Conservation (phyloP, 768 basidiomycete species). For the Rubroboletus pulcherrimus region DNA sequence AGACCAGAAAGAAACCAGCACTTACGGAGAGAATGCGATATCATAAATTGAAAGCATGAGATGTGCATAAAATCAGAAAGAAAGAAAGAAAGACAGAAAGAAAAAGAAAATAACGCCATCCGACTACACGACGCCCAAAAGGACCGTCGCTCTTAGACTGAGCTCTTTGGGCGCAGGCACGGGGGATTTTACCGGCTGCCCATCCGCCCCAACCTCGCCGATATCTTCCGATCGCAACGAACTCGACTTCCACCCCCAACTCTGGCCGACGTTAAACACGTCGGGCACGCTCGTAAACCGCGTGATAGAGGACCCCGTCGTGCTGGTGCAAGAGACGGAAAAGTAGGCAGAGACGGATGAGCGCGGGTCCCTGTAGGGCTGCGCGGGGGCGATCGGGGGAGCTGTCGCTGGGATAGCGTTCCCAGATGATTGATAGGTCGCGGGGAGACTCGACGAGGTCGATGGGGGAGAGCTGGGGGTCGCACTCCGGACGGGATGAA, state of each 20-base stretch:
- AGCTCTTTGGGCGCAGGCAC: conserved; percentile 38
- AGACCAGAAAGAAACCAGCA: not conserved
- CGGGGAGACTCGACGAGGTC: conserved; percentile 13
- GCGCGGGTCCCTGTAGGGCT: conserved; percentile 77
- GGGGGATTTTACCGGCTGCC: conserved; percentile 29
- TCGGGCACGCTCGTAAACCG: conserved; percentile 86
- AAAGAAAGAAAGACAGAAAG: not conserved
- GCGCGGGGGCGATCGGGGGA: conserved; percentile 46
- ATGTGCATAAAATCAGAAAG: not conserved
- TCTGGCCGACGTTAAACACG: conserved; percentile 77
- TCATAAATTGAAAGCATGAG: conserved; percentile 5
- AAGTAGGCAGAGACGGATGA: conserved; percentile 76
- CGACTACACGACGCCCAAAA: conserved; percentile 66
- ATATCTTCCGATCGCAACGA: conserved; percentile 51
- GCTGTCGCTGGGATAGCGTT: conserved; percentile 39
- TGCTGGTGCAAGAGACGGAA: conserved; percentile 74
- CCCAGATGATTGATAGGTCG: conserved; percentile 22
- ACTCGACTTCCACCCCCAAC: conserved; percentile 89
- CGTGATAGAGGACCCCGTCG: conserved; percentile 77
- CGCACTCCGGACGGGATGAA: conserved; percentile 44
- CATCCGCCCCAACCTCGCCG: conserved; percentile 36
- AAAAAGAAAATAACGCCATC: not conserved
- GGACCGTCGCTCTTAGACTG: conserved; percentile 75
- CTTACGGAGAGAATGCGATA: not conserved
- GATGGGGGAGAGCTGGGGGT: conserved; percentile 37